phyloP scores from a whole-genome alignment of 768 basidiomycete genomes.

The Exsudoporus frostii region DNA sequence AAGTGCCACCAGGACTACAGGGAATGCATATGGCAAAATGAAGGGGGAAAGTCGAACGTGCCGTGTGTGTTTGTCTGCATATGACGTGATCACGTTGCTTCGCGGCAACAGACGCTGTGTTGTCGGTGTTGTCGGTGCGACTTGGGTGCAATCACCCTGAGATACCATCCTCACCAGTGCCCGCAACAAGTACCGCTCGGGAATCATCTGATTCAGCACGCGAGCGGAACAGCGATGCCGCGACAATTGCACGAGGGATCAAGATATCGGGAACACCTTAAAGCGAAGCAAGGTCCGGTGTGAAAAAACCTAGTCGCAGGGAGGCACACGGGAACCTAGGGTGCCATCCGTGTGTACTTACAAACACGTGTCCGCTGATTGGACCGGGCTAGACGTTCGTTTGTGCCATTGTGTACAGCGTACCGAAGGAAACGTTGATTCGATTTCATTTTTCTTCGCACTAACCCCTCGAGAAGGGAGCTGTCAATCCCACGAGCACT shows the following conservation, averaged over 20 bases:
- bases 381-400: background rate
- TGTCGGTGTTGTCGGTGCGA: background rate
- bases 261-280: background rate
- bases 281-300: background rate
- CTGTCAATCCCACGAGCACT: background rate
- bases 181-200: background rate
- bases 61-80: background rate
- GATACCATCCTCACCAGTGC: background rate
- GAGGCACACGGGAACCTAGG: background rate
- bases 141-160: background rate
- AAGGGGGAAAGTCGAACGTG: background rate
- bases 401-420: too few species aligned
- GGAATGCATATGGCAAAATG: background rate
- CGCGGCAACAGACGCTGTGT: conserved; percentile 1
- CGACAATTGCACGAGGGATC: background rate
- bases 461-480: background rate
- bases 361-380: background rate
- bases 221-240: background rate
- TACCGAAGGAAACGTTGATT: background rate
- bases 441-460: background rate
- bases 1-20: background rate
- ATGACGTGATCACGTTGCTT: background rate
- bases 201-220: background rate
- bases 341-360: background rate
- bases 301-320: background rate